Percentiles rank a stretch among this genome's conserved stretches.
Evolutionary conservation across 2,329 filamentous ascomycete species (phyloP).

Genomic region (Nakataea oryzae): DNA sequence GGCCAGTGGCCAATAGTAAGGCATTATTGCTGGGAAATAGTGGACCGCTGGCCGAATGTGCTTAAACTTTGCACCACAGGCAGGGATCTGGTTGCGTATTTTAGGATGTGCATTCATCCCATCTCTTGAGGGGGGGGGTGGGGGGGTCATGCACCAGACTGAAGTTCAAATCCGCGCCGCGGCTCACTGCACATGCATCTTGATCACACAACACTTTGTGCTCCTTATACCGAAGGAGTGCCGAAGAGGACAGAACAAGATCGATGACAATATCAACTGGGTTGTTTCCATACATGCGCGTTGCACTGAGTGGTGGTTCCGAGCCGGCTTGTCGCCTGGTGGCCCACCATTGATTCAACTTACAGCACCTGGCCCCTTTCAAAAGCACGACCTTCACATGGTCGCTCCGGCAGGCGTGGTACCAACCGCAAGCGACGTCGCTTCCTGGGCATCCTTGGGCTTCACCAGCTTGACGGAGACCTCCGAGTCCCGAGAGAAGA

Average conservation of each 20-base stretch:
- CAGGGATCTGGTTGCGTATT: not conserved
- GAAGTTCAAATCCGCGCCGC: too few relatives aligned
- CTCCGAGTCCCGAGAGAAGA: constrained; percentile 24
- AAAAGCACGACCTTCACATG: constrained; percentile 8
- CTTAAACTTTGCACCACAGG: too few relatives aligned
- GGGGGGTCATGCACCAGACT: not conserved
- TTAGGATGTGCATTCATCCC: not conserved
- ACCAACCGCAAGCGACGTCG: constrained; percentile 15
- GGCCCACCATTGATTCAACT: not conserved
- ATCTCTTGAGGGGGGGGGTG: too few relatives aligned
- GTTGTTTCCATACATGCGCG: too few relatives aligned
- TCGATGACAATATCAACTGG: too few relatives aligned
- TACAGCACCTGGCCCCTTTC: not conserved
- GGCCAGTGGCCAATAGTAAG: not conserved
- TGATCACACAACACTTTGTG: not conserved
- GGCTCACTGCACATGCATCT: not conserved
- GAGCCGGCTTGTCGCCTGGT: not conserved
- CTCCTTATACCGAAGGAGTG: too few relatives aligned
- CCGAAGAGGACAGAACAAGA: too few relatives aligned
- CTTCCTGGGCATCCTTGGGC: constrained; percentile 18
- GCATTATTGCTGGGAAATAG: not conserved
- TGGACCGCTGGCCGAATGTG: not conserved
- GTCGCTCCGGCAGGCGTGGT: constrained; percentile 19
- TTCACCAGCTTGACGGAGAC: constrained; percentile 23
- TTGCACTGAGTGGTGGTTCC: too few relatives aligned